Base-by-base conservation (phyloP, 108 stramenopile species). In the Pseudonitzschia pungens region DNA sequence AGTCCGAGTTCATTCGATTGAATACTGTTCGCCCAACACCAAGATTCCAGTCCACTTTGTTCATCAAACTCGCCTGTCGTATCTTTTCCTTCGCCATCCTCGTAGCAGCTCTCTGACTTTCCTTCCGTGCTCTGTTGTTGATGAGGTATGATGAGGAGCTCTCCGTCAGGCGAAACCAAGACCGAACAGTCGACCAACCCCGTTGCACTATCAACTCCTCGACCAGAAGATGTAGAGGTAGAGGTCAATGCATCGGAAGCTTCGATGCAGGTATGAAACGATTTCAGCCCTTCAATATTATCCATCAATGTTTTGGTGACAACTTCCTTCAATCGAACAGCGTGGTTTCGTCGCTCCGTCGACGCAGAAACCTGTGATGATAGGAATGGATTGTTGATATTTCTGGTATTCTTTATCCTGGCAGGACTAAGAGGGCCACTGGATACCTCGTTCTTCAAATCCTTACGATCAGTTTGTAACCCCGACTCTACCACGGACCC, bases 91-190 rank as follows among this genome's bases (percentile, higher is more conserved):
- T 10, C 36, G 16, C 16, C 60, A 16, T 62, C 60, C 11, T 62
- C 20, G 12, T 63, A 21, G 20, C 28, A 32, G 40, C 45, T 56
- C 11, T 71, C 44, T 28, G 33, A 15, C 21, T 69, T 32, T 4
- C 1, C 21, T 44, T 52, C 58, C 24, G 42, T 55, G 50, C 42
- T 29, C 22, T 27, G n/a, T 26, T 40, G 27, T 24, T 76, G 58
- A 33, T 50, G 72, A 22, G 59, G 83, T 20, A 72, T 69, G 44
- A 85, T 75, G 45, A 91, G 63, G 32, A 91, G 66, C 6, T 83
- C 84, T 31, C 90, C 90, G 68, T 91, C 86, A 21, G 90, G 86
- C 0, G 86, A 87, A 4, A 89, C 87, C 40, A 88, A 63, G 15
- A 91, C 86, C 28, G 77, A 79, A 50, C 87, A 88, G 73, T 91